Conservation (phyloP, 2,329 filamentous ascomycete species). For the Hymenoscyphus fraxineus region DNA sequence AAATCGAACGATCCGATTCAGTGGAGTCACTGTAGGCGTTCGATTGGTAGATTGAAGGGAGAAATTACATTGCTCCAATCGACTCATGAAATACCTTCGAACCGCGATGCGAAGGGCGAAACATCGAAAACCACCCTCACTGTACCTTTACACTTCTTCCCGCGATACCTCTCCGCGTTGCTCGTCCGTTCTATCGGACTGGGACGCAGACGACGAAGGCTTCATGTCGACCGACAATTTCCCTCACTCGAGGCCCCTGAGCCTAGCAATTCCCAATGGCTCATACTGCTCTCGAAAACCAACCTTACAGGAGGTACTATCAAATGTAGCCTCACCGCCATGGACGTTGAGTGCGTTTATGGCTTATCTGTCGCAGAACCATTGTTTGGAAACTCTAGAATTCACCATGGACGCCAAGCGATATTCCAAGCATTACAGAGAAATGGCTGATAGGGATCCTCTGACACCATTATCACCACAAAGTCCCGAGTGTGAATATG, state of each 20-base stretch:
- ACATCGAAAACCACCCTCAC: conserved; percentile 32
- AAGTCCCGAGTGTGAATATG: conserved; percentile 45
- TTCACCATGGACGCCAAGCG: conserved; percentile 92
- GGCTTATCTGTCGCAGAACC: conserved; percentile 93
- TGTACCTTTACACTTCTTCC: conserved; percentile 27
- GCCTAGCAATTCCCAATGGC: conserved; percentile 40
- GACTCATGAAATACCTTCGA: conserved; percentile 41
- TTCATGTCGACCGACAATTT: conserved; percentile 46
- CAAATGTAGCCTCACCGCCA: conserved; percentile 79
- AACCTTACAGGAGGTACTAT: conserved; percentile 80
- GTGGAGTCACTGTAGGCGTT: not conserved
- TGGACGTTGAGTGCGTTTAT: conserved; percentile 93
- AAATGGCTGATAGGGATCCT: conserved; percentile 41
- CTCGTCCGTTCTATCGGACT: conserved; percentile 36
- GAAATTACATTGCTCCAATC: conserved; percentile 49
- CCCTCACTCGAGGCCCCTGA: conserved; percentile 43
- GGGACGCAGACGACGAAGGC: conserved; percentile 47
- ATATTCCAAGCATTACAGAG: conserved; percentile 56
- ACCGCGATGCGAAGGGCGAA: conserved; percentile 36
- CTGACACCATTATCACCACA: conserved; percentile 36
- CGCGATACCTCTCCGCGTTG: conserved; percentile 33
- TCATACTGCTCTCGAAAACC: conserved; percentile 60
- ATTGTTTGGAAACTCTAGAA: conserved; percentile 92
- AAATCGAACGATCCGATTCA: not conserved
- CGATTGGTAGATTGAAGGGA: conserved; percentile 8